Conservation (phyloP, 1,284 basidiomycete species). For the Clitocybe nebularis region DNA sequence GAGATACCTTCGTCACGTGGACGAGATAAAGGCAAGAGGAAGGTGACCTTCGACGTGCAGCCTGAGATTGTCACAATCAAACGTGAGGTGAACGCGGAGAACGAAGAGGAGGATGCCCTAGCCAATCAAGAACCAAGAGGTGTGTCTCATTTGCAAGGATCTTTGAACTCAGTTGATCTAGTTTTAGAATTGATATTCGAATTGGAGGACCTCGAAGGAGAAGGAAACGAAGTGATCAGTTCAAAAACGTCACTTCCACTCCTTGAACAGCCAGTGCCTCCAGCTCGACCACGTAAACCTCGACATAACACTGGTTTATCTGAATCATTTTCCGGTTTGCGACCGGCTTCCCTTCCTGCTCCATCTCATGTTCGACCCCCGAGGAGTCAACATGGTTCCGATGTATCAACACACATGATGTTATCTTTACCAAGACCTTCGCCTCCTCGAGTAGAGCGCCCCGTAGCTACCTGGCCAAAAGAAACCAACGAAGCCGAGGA, state of each 20-base stretch:
- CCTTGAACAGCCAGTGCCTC: slow-evolving; percentile 37
- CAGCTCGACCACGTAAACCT: slow-evolving; percentile 27
- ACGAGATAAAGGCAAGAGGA: slow-evolving; percentile 53
- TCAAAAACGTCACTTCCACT: slow-evolving; percentile 36
- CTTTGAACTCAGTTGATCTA: slow-evolving; percentile 19
- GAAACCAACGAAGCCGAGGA: slow-evolving; percentile 21
- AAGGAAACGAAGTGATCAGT: slow-evolving; percentile 30
- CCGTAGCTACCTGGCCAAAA: background rate
- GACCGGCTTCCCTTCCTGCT: slow-evolving; percentile 62
- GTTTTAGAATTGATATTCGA: slow-evolving; percentile 72
- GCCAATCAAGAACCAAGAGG: slow-evolving; percentile 32
- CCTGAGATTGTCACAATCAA: slow-evolving; percentile 49
- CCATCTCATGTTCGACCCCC: slow-evolving; percentile 49
- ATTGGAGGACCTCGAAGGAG: slow-evolving; percentile 62
- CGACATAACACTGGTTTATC: slow-evolving; percentile 40
- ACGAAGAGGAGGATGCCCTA: slow-evolving; percentile 25
- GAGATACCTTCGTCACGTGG: slow-evolving; percentile 22
- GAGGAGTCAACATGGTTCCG: slow-evolving; percentile 31
- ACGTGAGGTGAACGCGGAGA: slow-evolving; percentile 28
- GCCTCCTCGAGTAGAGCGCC: slow-evolving; percentile 8
- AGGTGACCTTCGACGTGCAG: slow-evolving; percentile 71
- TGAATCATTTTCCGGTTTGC: slow-evolving; percentile 53
- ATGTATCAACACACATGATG: slow-evolving; percentile 31
- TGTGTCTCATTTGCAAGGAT: slow-evolving; percentile 16
- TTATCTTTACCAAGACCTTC: slow-evolving; percentile 25